phyloP scores from a whole-genome alignment of 2,329 filamentous ascomycete species.

The Phialemoniopsis sp. region DNA sequence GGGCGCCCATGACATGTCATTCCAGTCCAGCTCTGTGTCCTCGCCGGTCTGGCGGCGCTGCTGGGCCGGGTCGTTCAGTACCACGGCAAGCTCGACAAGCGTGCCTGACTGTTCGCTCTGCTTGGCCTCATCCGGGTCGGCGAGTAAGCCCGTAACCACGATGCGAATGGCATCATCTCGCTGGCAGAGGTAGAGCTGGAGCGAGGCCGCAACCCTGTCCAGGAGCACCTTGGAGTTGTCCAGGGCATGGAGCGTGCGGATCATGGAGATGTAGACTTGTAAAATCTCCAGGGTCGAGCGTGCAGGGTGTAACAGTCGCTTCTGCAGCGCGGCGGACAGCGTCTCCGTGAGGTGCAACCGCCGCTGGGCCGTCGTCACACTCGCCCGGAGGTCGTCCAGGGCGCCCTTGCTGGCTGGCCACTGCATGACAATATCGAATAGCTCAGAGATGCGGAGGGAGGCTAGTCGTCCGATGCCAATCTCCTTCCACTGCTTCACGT shows the following conservation, averaged over 20 bases:
- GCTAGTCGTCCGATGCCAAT: constrained; percentile 67
- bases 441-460: constrained; percentile 62
- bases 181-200: constrained; percentile 73
- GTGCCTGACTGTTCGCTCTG: constrained; percentile 31
- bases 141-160: constrained; percentile 70
- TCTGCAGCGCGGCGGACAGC: constrained; percentile 63
- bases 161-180: constrained; percentile 73
- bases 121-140: constrained; percentile 48
- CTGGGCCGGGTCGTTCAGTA: constrained; percentile 60
- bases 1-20: constrained; percentile 90
- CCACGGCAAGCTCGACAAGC: constrained; percentile 62
- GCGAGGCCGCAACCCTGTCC: constrained; percentile 66
- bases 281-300: constrained; percentile 73
- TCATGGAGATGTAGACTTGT: constrained; percentile 75
- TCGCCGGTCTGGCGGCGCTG: constrained; percentile 47
- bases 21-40: constrained; percentile 77
- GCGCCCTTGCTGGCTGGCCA: constrained; percentile 72
- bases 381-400: constrained; percentile 68
- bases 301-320: constrained; percentile 68
- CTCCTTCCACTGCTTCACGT: constrained; percentile 67
- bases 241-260: constrained; percentile 69
- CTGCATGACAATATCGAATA: constrained; percentile 74
- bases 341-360: constrained; percentile 66
- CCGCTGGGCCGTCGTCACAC: constrained; percentile 63
- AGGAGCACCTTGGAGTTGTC: constrained; percentile 76